A percentile compares a stretch with the other conserved stretches of the same genome.
Conservation (phyloP, 148 eudicot genomes). For the Simmondsia chinensis region DNA sequence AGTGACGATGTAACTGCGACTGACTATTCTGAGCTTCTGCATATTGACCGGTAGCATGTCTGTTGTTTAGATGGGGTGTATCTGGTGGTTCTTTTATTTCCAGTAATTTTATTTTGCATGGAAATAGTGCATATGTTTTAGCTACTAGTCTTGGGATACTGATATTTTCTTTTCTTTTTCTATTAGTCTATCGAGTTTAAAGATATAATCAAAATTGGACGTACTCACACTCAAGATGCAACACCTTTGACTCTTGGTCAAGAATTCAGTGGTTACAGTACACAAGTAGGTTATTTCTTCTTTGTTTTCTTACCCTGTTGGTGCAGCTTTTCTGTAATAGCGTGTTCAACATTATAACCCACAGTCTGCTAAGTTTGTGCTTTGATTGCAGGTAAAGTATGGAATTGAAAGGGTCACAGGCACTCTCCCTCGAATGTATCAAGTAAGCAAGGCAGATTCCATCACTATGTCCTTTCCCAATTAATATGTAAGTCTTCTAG, state of each 20-base stretch:
- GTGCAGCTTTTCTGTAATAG: no score
- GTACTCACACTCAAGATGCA: conserved; percentile 99
- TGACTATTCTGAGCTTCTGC: no score
- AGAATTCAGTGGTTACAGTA: conserved; percentile 94
- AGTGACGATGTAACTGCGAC: no score
- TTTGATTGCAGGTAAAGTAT: conserved; percentile 70
- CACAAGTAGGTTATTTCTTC: conserved; percentile 58
- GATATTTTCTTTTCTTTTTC: conserved; percentile 8
- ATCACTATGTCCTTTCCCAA: neutral
- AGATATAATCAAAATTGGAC: conserved; percentile 93
- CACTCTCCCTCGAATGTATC: conserved; percentile 89
- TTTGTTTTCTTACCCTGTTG: neutral
- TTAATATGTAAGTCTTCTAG: conserved; percentile 1
- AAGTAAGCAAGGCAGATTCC: conserved; percentile 30
- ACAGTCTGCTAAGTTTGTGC: conserved; percentile 6
- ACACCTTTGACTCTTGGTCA: conserved; percentile 99
- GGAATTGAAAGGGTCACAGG: conserved; percentile 72
- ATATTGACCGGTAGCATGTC: neutral
- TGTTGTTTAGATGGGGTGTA: neutral
- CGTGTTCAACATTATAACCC: no score
- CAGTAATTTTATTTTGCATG: no score
- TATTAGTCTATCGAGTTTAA: conserved; percentile 65
- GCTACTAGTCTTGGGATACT: no score
- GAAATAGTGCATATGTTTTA: no score
- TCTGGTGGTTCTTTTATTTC: no score